Evolutionary conservation across 257 asterid genomes (phyloP), one percentile per base, ranked within the genome.

Genomic region (Ajuga chamaepitys): DNA sequence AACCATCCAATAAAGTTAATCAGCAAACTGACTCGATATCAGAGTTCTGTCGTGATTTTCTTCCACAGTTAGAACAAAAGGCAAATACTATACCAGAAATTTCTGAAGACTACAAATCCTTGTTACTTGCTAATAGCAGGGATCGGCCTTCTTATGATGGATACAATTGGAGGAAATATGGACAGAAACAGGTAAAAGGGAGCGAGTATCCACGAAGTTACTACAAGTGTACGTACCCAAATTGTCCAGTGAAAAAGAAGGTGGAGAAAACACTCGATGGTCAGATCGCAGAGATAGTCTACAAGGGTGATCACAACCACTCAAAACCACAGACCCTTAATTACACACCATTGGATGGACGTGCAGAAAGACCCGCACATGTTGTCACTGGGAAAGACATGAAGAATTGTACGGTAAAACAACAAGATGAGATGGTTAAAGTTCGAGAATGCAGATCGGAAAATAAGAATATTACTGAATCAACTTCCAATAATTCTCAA

Each of bases 151-250:
- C 86, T 44, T 70, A 82, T 44, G 96, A 91, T 61, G 95, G 96
- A 21, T 86, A 91, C 77, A 83, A 63, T 44, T 91, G 98, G 98
- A 81, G 96, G 70, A 91, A 91, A 73, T 91, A 91, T 62, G 96
- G 98, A 48, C 96, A 91, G 77, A 91, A 91, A 70, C 90, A 79
- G 71, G 98, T 91, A 24, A 91, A 86, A 76, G 96, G 95, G 42
- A 91, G 95, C 25, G 88, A 91, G 65, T 81, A 67, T 67, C 91
- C 95, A 26, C 82, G 96, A 79, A 91, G 98, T 72, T 91, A 88
- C 70, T 88, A 83, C 77, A 91, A 88, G 64, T 91, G 98, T 50
- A 88, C 98, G 3, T 74, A 83, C 70, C 92, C 88, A 5, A 85
- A 77, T 62, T 91, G 98, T 64, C 91, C 88, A 0, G 89, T 83